Percentiles rank a stretch among this genome's conserved stretches.
Evolutionary conservation across 768 basidiomycete species (phyloP).

Genomic region (Dendrothele bispora): DNA sequence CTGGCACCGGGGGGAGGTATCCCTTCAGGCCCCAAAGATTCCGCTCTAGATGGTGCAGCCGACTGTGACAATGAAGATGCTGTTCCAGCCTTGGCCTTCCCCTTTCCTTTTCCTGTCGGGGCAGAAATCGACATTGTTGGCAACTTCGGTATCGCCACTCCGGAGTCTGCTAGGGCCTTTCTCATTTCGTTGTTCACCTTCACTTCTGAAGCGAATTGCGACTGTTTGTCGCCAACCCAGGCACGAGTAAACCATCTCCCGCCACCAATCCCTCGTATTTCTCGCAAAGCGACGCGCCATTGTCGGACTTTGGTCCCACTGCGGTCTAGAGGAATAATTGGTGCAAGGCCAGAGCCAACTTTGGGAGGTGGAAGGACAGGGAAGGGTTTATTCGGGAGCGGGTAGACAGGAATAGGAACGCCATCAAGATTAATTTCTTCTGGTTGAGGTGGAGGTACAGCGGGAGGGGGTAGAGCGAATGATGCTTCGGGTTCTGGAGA

Average conservation of each 20-base stretch:
- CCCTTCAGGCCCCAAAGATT: conserved; percentile 50
- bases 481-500: conserved; percentile 52
- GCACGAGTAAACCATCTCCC: conserved; percentile 77
- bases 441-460: conserved; percentile 23
- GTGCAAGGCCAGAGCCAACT: conserved; percentile 62
- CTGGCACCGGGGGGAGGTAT: conserved; percentile 29
- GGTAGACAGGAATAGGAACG: conserved; percentile 69
- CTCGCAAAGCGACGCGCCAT: conserved; percentile 75
- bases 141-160: conserved; percentile 36
- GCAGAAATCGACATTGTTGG: conserved; percentile 46
- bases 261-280: conserved; percentile 80
- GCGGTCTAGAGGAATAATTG: conserved; percentile 65
- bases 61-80: conserved; percentile 44
- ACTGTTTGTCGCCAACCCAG: conserved; percentile 88
- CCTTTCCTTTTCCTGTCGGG: conserved; percentile 38
- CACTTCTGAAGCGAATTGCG: conserved; percentile 50
- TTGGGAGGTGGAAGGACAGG: conserved; percentile 78
- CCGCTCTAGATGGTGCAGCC: conserved; percentile 56
- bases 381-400: conserved; percentile 81
- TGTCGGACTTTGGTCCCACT: conserved; percentile 58
- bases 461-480: conserved; percentile 27
- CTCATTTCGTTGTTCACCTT: conserved; percentile 27
- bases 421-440: conserved; percentile 57
- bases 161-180: conserved; percentile 32
- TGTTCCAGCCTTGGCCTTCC: conserved; percentile 38